These are phyloP conservation scores for Rhododendron kiyosumense DNA, from an alignment of 148 eudicot species.

Conservation along the genomic window DNA sequence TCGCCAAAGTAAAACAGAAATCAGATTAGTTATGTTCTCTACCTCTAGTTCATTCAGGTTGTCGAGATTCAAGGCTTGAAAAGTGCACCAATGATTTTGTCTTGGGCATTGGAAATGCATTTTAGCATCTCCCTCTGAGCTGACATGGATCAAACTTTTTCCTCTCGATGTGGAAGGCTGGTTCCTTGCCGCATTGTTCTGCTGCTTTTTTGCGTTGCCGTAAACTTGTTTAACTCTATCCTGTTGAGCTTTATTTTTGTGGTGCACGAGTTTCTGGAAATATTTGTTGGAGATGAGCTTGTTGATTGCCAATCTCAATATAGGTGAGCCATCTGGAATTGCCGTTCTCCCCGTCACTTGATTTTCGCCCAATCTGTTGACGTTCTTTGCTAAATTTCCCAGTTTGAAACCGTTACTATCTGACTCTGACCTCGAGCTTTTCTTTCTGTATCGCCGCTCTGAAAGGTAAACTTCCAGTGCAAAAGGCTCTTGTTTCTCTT, in stretches of 20 bases:
- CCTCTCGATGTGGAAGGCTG: not conserved
- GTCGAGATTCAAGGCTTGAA: not conserved
- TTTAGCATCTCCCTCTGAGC: not conserved
- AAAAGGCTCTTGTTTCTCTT: constrained; percentile 8
- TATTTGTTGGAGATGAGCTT: not conserved
- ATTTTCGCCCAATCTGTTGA: not conserved
- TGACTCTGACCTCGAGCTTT: not conserved
- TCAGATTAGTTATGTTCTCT: not conserved
- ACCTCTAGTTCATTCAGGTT: constrained; percentile 2
- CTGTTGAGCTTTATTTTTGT: not conserved
- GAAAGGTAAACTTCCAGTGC: not conserved
- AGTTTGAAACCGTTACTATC: not conserved
- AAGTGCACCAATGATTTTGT: not conserved
- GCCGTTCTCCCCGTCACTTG: not conserved
- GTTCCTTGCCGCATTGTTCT: not conserved
- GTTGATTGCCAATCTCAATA: not conserved
- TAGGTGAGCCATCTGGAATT: not conserved
- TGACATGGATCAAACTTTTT: not conserved
- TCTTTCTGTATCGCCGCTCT: constrained; percentile 1
- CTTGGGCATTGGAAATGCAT: not conserved
- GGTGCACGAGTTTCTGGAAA: not conserved
- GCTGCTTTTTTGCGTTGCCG: not conserved
- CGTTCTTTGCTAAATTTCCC: not conserved
- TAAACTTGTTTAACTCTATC: not conserved
- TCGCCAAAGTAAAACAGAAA: not conserved